Base-by-base conservation (phyloP, 1,139 yeast genomes). In the Hanseniaspora gamundiae region DNA sequence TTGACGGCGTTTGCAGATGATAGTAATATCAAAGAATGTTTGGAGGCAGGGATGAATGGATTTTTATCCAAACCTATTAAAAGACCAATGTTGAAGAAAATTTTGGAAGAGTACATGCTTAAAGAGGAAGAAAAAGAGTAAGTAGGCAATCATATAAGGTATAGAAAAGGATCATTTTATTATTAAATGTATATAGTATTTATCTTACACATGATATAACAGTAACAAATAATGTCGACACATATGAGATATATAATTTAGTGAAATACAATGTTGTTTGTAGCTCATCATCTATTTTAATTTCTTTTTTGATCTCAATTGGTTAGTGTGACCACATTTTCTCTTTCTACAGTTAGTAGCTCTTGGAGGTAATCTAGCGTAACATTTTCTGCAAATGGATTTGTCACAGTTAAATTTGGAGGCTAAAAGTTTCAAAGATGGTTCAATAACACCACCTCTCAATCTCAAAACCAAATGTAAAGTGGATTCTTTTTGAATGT, bases 331-430 rank as follows among this genome's bases (percentile, higher is more conserved):
- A 68, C 98, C 98, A 76, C 98, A 91, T 82, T 91, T 91, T 86
- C 96, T 87, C 97, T 91, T 91, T 80, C 98, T 87, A 82, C 98
- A 91, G 95, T 91, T 91, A 75, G 97, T 91, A 65, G 98, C 98
- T 83, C 97, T 91, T 73, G 97, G 95, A 68, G 98, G 98, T 69
- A 91, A 87, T 81, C 98, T 93, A 66, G 98, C 97, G 82, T 91
- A 91, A 80, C 98, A 91, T 73, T 87, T 85, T 76, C 98, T 94
- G 80, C 98, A 91, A 70, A 91, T 91, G 61, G 95, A 73, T 78
- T 91, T 91, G 62, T 91, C 98, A 80, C 97, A 91, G 94, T 91
- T 91, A 87, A 84, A 91, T 78, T 91, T 91, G 69, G 96, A 86
- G 71, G 98, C 98, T 68, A 91, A 82, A 65, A 93, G 95, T 78